Evolutionary conservation across 2,329 filamentous ascomycete species (phyloP).

Genomic region (Chrysosporium keratinophilum): DNA sequence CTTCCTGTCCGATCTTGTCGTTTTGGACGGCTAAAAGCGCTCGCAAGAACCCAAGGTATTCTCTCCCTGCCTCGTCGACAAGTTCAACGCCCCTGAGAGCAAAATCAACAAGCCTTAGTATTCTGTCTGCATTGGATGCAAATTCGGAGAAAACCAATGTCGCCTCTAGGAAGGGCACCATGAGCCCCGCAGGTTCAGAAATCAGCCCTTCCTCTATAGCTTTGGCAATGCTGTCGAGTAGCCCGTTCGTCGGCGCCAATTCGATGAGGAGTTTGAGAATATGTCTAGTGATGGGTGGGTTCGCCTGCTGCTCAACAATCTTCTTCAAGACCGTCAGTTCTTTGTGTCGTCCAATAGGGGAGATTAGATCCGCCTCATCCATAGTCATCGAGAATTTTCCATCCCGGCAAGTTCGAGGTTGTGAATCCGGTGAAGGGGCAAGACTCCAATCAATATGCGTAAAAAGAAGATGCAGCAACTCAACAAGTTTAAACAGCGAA

Average conservation of each 20-base stretch:
- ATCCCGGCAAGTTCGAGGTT: conserved; percentile 19
- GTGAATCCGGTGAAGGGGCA: conserved; percentile 21
- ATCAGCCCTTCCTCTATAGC: conserved; percentile 48
- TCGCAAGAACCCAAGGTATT: conserved; percentile 44
- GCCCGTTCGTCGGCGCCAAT: conserved; percentile 43
- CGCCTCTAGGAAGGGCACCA: conserved; percentile 49
- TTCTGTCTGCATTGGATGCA: conserved; percentile 28
- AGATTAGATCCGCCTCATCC: conserved; percentile 28
- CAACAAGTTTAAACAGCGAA: conserved; percentile 34
- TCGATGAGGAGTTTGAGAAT: conserved; percentile 48
- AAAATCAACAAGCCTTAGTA: conserved; percentile 32
- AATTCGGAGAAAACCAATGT: conserved; percentile 45
- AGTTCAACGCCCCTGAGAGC: conserved; percentile 40
- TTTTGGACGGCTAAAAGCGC: conserved; percentile 36
- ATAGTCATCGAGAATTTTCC: conserved; percentile 28
- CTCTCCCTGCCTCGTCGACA: conserved; percentile 40
- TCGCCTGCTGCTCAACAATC: conserved; percentile 53
- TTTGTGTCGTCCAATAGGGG: conserved; percentile 25
- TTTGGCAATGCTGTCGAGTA: conserved; percentile 39
- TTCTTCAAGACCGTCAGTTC: conserved; percentile 46
- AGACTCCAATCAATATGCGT: conserved; percentile 30
- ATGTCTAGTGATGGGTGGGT: conserved; percentile 40
- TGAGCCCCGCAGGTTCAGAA: conserved; percentile 40
- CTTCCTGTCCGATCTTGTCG: conserved; percentile 26
- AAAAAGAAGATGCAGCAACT: conserved; percentile 34